phyloP scores from a whole-genome alignment of 257 asterid species.

The Fraxinus anomala region DNA sequence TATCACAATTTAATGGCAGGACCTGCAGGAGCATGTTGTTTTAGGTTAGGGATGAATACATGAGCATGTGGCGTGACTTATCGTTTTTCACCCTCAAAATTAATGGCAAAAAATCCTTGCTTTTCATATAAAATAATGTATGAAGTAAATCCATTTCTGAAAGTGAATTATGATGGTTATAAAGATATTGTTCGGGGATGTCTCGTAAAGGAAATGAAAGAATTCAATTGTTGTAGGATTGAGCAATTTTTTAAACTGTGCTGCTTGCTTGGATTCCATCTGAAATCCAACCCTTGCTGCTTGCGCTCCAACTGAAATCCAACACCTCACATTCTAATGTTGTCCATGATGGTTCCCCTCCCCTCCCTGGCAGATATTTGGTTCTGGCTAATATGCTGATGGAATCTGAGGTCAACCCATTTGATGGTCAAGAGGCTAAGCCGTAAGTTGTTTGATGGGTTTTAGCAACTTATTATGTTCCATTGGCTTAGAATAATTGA shows the following conservation, averaged over 20 bases:
- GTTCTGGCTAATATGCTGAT: constrained; percentile 98
- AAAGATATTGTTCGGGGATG: background rate
- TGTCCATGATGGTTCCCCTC: constrained; percentile 7
- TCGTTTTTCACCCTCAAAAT: background rate
- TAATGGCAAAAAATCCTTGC: background rate
- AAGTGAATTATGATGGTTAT: background rate
- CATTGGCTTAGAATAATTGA: background rate
- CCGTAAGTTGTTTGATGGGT: constrained; percentile 63
- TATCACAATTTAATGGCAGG: background rate
- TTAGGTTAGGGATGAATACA: background rate
- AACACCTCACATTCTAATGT: background rate
- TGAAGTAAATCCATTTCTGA: background rate
- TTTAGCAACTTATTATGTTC: constrained; percentile 22
- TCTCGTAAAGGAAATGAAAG: background rate
- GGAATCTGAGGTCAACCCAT: constrained; percentile 97
- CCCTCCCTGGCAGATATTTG: constrained; percentile 64
- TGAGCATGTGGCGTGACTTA: background rate
- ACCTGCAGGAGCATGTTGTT: background rate
- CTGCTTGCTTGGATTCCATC: constrained; percentile 14
- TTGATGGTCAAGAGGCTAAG: constrained; percentile 99
- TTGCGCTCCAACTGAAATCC: background rate
- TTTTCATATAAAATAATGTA: background rate
- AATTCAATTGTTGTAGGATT: background rate
- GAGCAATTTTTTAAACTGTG: constrained; percentile 16
- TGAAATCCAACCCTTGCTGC: background rate